These are phyloP conservation scores for Hyaloscypha bicolor DNA, from an alignment of 495 filamentous ascomycete genomes.

Conservation along the genomic window DNA sequence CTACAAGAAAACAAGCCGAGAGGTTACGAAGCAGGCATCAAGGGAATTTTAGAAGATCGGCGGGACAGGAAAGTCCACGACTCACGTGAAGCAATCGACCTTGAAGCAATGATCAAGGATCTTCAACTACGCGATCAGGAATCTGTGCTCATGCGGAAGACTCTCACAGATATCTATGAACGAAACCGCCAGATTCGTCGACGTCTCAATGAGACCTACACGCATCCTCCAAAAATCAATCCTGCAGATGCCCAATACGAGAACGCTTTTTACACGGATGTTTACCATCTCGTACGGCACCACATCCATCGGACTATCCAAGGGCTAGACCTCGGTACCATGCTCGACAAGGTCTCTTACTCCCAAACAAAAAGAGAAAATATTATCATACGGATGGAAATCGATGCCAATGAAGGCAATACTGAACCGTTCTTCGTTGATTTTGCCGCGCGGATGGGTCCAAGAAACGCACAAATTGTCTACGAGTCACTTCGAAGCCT, in stretches of 20 bases:
- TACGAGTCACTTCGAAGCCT: not conserved
- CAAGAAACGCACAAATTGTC: not conserved
- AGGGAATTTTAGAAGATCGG: not conserved
- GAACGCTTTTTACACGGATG: not conserved
- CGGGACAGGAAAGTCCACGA: not conserved
- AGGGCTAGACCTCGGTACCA: not conserved
- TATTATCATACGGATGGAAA: not conserved
- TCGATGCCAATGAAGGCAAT: not conserved
- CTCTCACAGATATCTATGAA: not conserved
- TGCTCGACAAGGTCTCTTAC: not conserved
- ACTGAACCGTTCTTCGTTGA: not conserved
- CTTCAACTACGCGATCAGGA: not conserved
- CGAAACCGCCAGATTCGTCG: not conserved
- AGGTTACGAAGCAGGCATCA: not conserved
- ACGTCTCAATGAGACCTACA: not conserved
- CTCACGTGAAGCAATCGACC: not conserved
- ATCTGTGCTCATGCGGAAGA: not conserved
- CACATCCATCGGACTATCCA: not conserved
- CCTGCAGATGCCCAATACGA: not conserved
- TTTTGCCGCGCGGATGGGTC: not conserved
- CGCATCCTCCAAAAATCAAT: not conserved
- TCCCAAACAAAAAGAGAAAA: not conserved
- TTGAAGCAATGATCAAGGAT: not conserved
- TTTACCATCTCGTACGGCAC: not conserved
- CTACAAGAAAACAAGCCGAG: not conserved